Conservation (phyloP, 2,329 filamentous ascomycete genomes). For the Colletotrichum sp. region DNA sequence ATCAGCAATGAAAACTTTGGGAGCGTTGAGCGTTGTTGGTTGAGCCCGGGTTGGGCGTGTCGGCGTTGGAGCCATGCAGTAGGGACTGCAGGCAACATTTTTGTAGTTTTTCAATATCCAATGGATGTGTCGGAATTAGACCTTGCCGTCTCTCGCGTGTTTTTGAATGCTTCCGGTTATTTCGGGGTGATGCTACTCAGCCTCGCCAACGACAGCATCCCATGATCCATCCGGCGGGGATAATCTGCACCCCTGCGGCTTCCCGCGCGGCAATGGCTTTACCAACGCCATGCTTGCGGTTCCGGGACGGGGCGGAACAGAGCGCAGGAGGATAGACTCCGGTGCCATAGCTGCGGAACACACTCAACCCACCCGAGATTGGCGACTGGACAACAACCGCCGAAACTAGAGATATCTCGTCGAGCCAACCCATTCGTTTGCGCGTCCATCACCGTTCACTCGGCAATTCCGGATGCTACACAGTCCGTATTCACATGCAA, state of each 20-base stretch:
- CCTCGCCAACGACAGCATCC: background rate
- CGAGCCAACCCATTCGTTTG: background rate
- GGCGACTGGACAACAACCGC: background rate
- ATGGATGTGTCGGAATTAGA: constrained; percentile 5
- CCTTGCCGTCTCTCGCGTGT: background rate
- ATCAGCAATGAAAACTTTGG: constrained; percentile 19
- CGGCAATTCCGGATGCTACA: background rate
- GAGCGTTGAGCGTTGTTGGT: constrained; percentile 19
- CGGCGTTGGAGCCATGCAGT: constrained; percentile 17
- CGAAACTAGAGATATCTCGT: background rate
- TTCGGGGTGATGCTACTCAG: background rate
- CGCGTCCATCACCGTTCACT: background rate
- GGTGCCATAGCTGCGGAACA: background rate
- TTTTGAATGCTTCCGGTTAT: background rate
- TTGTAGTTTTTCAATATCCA: constrained; percentile 20
- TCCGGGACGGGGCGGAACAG: background rate
- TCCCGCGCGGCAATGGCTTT: background rate
- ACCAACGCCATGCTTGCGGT: background rate
- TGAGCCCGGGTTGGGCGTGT: constrained; percentile 6
- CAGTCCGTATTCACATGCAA: background rate
- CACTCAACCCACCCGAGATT: background rate
- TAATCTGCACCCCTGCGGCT: background rate
- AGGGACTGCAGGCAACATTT: constrained; percentile 14
- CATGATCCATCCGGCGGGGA: background rate
- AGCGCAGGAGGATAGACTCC: background rate